These are phyloP conservation scores for Eudorina sp. DNA, from an alignment of 139 green algal genomes.

Conservation along the genomic window DNA sequence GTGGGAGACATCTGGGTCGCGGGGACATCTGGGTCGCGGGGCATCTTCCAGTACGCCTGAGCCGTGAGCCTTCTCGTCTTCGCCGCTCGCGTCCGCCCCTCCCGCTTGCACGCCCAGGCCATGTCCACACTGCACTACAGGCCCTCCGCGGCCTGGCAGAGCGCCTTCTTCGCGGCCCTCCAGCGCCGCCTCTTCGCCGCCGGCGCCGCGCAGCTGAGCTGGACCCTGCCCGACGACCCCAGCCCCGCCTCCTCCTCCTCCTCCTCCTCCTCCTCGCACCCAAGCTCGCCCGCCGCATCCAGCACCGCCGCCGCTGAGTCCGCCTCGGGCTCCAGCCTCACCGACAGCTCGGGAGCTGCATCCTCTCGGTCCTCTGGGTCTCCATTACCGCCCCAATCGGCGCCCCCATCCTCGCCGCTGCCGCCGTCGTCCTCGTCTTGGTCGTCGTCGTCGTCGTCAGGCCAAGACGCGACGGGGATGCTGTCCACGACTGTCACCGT, in stretches of 20 bases:
- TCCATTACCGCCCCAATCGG: neutral
- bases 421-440: neutral
- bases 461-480: neutral
- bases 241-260: neutral
- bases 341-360: neutral
- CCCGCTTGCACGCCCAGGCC: neutral
- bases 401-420: neutral
- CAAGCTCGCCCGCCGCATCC: neutral
- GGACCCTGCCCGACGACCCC: neutral
- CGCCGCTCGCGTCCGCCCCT: neutral
- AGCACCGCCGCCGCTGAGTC: neutral
- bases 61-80: neutral
- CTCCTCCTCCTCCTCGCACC: neutral
- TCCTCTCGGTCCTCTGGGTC: neutral
- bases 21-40: too few relatives aligned
- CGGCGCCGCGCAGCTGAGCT: constrained; percentile 12
- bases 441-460: neutral
- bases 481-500: neutral
- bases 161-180: constrained; percentile 40
- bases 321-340: too few relatives aligned
- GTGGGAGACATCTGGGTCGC: too few relatives aligned
- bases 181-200: constrained; percentile 27
- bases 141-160: constrained; percentile 31
- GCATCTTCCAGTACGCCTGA: too few relatives aligned
- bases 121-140: constrained; percentile 41